Conservation (phyloP, 495 filamentous ascomycete genomes). For the Penicillium maclennaniae region DNA sequence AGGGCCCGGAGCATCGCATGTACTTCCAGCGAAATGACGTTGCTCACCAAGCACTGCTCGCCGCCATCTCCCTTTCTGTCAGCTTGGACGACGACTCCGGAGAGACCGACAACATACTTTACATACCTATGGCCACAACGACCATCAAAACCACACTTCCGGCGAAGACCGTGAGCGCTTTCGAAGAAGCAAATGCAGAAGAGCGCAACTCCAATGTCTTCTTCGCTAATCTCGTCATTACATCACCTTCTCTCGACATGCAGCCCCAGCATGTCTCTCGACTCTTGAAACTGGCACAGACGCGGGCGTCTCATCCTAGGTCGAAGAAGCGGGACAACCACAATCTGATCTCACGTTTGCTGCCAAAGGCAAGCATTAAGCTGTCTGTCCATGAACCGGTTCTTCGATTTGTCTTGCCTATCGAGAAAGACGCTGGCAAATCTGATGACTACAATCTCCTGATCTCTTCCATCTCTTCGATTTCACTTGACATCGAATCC, state of each 20-base stretch:
- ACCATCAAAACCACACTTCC: constrained; percentile 93
- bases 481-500: constrained; percentile 88
- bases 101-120: constrained; percentile 80
- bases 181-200: constrained; percentile 66
- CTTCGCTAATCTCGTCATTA: constrained; percentile 92
- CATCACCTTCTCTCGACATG: constrained; percentile 92
- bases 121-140: constrained; percentile 96
- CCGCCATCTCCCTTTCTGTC: constrained; percentile 86
- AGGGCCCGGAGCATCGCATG: constrained; percentile 95
- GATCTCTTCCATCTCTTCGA: constrained; percentile 87
- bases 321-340: constrained; percentile 48
- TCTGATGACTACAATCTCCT: constrained; percentile 83
- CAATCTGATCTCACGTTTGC: constrained; percentile 78
- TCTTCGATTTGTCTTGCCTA: constrained; percentile 78
- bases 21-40: constrained; percentile 93
- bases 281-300: constrained; percentile 67
- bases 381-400: constrained; percentile 96
- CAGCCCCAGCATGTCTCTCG: constrained; percentile 90
- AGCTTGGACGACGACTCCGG: constrained; percentile 84
- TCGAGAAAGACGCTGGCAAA: constrained; percentile 56
- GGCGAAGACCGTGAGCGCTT: constrained; percentile 84
- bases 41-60: constrained; percentile 90
- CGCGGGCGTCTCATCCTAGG: constrained; percentile 49
- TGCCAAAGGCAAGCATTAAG: constrained; percentile 94
- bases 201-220: constrained; percentile 95